Evolutionary conservation across 2,329 filamentous ascomycete genomes (phyloP).

Genomic region (Fusarium luffae): DNA sequence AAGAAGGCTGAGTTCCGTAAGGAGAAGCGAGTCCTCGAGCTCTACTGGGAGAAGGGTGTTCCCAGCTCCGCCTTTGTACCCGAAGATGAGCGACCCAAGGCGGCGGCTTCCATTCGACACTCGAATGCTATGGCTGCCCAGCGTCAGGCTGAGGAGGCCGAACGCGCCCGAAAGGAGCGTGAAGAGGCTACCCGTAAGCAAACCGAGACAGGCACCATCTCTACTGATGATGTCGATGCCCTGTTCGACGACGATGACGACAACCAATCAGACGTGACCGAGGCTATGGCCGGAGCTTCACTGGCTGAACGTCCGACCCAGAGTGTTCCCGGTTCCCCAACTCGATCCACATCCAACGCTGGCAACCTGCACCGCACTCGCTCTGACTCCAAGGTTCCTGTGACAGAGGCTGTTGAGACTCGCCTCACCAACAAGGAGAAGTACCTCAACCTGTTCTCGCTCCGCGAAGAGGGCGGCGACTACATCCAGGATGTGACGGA

Average conservation of each 20-base stretch:
- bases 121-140: slow-evolving; percentile 80
- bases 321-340: slow-evolving; percentile 92
- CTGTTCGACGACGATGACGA: slow-evolving; percentile 95
- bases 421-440: slow-evolving; percentile 95
- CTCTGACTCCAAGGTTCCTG: slow-evolving; percentile 91
- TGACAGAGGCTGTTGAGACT: slow-evolving; percentile 77
- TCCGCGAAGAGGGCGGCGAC: slow-evolving; percentile 92
- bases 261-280: slow-evolving; percentile 87
- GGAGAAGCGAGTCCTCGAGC: slow-evolving; percentile 90
- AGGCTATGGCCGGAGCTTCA: slow-evolving; percentile 90
- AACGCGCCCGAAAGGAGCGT: slow-evolving; percentile 83
- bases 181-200: slow-evolving; percentile 93
- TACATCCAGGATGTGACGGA: slow-evolving; percentile 98
- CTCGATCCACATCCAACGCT: slow-evolving; percentile 75
- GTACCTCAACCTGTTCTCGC: slow-evolving; percentile 88
- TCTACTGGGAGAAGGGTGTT: slow-evolving; percentile 99
- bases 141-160: slow-evolving; percentile 83
- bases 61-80: slow-evolving; percentile 95
- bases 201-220: slow-evolving; percentile 94
- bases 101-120: slow-evolving; percentile 76
- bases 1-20: slow-evolving; percentile 99
- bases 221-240: slow-evolving; percentile 92
- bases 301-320: slow-evolving; percentile 90
- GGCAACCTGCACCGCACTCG: slow-evolving; percentile 85
- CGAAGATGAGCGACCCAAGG: slow-evolving; percentile 94